Evolutionary conservation across 225 moss, liverwort and hornwort genomes (phyloP).

Genomic region (Bryum argenteum): DNA sequence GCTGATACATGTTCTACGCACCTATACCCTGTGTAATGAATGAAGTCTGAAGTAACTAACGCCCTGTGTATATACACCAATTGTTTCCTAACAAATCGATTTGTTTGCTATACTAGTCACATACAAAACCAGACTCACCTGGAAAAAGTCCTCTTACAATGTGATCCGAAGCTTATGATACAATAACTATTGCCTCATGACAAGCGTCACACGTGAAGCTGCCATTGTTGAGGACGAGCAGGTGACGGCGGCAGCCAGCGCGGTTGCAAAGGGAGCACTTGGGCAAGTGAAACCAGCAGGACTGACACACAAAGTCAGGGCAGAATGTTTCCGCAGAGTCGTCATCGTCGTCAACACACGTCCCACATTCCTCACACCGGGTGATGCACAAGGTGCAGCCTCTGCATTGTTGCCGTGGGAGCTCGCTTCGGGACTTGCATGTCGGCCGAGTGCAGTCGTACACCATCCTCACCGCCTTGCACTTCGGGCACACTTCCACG

Average conservation of each 20-base stretch:
- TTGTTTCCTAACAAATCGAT: not conserved
- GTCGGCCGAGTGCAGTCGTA: slow-evolving; percentile 66
- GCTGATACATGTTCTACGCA: too few relatives aligned
- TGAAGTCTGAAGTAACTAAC: not conserved
- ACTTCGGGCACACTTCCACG: slow-evolving; percentile 69
- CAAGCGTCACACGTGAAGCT: slow-evolving; percentile 58
- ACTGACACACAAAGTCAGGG: slow-evolving; percentile 44
- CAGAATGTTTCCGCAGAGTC: slow-evolving; percentile 49
- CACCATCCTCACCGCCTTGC: slow-evolving; percentile 50
- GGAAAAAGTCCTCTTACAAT: too few relatives aligned
- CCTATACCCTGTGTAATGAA: not conserved
- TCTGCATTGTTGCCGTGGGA: slow-evolving; percentile 50
- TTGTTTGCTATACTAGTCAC: too few relatives aligned
- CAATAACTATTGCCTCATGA: not conserved
- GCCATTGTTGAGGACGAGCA: not conserved
- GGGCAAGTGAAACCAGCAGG: slow-evolving; percentile 59
- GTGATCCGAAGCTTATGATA: too few relatives aligned
- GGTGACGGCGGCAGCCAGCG: slow-evolving; percentile 57
- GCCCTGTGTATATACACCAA: slow-evolving; percentile 7
- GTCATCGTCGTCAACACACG: slow-evolving; percentile 49
- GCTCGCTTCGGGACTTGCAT: slow-evolving; percentile 20
- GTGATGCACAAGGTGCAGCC: slow-evolving; percentile 69
- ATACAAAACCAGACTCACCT: slow-evolving; percentile 20
- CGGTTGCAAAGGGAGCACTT: slow-evolving; percentile 76
- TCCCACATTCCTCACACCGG: slow-evolving; percentile 79